Base-by-base conservation (phyloP, 2,329 filamentous ascomycete genomes). In the Alternaria gaisen region DNA sequence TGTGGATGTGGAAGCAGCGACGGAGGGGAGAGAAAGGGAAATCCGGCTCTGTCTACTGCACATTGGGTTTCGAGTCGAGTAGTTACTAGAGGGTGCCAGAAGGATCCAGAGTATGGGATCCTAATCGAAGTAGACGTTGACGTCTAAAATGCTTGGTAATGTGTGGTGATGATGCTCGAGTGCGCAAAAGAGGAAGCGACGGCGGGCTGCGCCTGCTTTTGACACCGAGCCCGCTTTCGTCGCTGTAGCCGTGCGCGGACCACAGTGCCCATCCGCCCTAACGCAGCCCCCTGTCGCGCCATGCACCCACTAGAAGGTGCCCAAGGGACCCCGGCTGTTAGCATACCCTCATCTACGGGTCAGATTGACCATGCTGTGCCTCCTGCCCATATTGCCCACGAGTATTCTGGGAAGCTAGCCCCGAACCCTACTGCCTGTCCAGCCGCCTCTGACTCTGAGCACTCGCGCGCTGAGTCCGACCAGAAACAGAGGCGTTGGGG, bases 1-100 rank as follows among this genome's bases (percentile, higher is more conserved):
- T 43, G 72, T 36, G 32, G 12, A 36, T 14, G 66, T 58, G 71
- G 72, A 16, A 65, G 74, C 74, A 71, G 72, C 68, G 67, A 74
- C 69, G 72, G 66, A 67, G 61, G 69, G 65, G 68, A 70, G 71
- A 63, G 67, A 68, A 69, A 66, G 64, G 66, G 66, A 72, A 61
- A 61, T 59, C 64, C 68, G 65, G 60, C 59, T 67, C 74, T 72
- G 74, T 70, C 70, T 75, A 60, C 75, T 73, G 69, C 68, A 78
- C 76, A 79, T 79, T 79, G 67, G 73, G 70, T 71, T 67, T 50
- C 32, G 64, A 38, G 51, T 52, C 46, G 26, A 42, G 41, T 7
- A 20, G 55, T 43, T 65, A 51, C 63, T 70, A 67, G 69, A 68
- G 55, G 55, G 42, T 74, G 67, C 72, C 71, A 74, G 73, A 77